Conservation (phyloP, 805 yeast genomes). For the Ogataea paradorogensis region DNA sequence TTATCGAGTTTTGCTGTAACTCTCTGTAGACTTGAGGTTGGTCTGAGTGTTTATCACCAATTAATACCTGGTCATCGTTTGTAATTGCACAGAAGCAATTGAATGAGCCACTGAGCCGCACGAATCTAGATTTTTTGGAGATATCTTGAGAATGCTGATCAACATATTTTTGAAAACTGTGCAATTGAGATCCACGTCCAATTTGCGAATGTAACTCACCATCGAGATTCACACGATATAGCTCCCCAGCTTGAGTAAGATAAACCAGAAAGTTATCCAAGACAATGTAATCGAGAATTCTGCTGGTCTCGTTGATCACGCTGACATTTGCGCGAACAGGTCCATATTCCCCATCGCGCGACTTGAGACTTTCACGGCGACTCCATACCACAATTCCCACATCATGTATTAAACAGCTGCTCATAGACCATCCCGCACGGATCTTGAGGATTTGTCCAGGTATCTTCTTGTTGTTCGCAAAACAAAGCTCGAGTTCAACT, state of each 20-base stretch:
- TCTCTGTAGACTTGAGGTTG: conserved; percentile 38
- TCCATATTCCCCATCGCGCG: conserved; percentile 25
- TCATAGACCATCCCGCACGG: conserved; percentile 66
- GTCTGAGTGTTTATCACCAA: conserved; percentile 36
- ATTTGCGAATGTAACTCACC: conserved; percentile 11
- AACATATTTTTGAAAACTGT: conserved; percentile 33
- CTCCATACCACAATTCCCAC: conserved; percentile 63
- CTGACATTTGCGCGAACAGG: conserved; percentile 39
- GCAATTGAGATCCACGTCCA: conserved; percentile 5
- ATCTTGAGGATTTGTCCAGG: conserved; percentile 37
- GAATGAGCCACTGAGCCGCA: conserved; percentile 54
- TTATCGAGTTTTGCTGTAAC: conserved; percentile 46
- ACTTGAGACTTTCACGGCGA: conserved; percentile 24
- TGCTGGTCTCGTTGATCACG: conserved; percentile 35
- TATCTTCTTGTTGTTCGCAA: conserved; percentile 12
- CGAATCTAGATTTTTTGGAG: conserved; percentile 34
- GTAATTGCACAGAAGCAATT: conserved; percentile 54
- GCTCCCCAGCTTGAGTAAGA: conserved; percentile 43
- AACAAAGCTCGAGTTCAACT: conserved; percentile 40
- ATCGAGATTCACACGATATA: conserved; percentile 35
- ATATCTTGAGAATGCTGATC: conserved; percentile 29
- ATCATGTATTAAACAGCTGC: conserved; percentile 45
- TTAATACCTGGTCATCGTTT: conserved; percentile 43
- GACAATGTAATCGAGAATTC: conserved; percentile 52
- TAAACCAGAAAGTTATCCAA: conserved; percentile 53